A percentile compares a stretch with the other conserved stretches of the same genome.
Conservation (phyloP, 2,329 filamentous ascomycete genomes). For the Monascus ruber region DNA sequence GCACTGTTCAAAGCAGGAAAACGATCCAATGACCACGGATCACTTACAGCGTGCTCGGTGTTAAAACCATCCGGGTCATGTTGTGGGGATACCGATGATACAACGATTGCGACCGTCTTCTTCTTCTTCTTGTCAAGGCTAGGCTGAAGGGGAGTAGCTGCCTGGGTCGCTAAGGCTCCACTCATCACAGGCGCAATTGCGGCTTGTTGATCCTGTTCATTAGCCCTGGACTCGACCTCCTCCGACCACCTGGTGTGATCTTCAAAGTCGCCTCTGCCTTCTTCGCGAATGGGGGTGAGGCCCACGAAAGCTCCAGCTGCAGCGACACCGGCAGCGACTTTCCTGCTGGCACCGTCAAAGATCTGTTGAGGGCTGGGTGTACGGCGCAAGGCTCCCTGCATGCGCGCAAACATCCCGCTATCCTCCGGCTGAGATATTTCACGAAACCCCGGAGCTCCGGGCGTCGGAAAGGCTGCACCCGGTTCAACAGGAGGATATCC, state of each 20-base stretch:
- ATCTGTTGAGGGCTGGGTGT: conserved; percentile 83
- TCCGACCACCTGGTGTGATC: conserved; percentile 91
- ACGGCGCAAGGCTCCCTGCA: conserved; percentile 69
- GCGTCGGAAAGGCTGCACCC: conserved; percentile 20
- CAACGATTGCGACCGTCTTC: conserved; percentile 77
- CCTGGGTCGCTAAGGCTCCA: conserved; percentile 21
- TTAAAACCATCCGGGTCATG: conserved; percentile 47
- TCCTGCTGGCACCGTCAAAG: conserved; percentile 70
- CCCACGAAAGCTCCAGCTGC: conserved; percentile 74
- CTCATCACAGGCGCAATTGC: conserved; percentile 15
- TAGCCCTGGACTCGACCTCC: conserved; percentile 60
- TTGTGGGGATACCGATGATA: conserved; percentile 62
- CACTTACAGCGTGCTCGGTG: conserved; percentile 70
- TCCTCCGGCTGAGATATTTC: conserved; percentile 31
- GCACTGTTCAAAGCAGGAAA: conserved; percentile 1
- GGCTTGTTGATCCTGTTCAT: conserved; percentile 18
- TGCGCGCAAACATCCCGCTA: conserved; percentile 58
- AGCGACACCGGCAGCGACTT: conserved; percentile 67
- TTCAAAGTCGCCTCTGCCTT: conserved; percentile 65
- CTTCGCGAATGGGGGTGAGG: conserved; percentile 70
- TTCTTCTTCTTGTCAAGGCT: conserved; percentile 39
- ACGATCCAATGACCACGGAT: background rate
- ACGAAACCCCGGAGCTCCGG: conserved; percentile 22
- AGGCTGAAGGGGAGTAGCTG: conserved; percentile 19
- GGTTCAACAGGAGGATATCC: conserved; percentile 18